Evolutionary conservation across 176 grass and related monocot species (phyloP).

Genomic region (Saccharum spontaneum): DNA sequence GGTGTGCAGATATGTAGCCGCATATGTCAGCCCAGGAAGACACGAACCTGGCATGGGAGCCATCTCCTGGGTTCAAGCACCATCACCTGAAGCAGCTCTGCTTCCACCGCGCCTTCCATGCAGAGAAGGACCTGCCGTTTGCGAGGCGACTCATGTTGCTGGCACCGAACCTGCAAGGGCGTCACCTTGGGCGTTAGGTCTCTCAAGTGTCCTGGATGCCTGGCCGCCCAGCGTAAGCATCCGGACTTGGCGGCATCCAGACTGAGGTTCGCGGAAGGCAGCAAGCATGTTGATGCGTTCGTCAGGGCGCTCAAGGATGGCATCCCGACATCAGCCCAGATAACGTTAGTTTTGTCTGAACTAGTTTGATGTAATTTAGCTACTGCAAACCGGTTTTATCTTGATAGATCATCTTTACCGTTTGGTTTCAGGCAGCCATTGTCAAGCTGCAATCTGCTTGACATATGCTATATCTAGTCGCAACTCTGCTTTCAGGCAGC

Average conservation of each 20-base stretch:
- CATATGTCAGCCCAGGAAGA: neutral
- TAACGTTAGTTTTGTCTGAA: neutral
- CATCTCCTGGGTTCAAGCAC: neutral
- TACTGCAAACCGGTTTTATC: neutral
- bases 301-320: neutral
- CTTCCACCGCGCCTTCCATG: neutral
- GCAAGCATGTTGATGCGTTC: neutral
- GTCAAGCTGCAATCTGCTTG: too few species aligned
- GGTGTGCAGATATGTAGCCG: neutral
- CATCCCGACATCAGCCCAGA: neutral
- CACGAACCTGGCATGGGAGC: neutral
- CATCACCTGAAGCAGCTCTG: neutral
- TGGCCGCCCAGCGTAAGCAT: too few species aligned
- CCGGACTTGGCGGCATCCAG: neutral
- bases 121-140: neutral
- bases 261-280: neutral
- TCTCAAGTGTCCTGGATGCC: neutral
- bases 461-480: too few species aligned
- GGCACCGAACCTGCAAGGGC: neutral
- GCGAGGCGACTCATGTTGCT: neutral
- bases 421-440: neutral
- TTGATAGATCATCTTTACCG: neutral
- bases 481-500: too few species aligned
- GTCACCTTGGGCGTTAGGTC: neutral
- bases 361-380: neutral